Base-by-base conservation (phyloP, 148 eudicot species). In the Chenopodium suecicum region DNA sequence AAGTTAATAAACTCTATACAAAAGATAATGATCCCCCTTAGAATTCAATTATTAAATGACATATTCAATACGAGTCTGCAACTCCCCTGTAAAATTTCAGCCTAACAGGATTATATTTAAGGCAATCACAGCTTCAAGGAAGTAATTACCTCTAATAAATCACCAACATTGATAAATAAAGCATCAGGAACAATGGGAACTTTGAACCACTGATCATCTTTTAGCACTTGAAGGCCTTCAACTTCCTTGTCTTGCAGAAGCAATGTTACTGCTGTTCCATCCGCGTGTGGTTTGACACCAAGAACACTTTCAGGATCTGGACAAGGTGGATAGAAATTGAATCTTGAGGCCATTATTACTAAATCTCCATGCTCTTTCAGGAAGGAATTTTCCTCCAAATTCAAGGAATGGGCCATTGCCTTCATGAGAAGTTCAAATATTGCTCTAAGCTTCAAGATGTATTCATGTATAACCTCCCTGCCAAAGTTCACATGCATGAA, bases 171-270 rank as follows among this genome's bases (percentile, higher is more conserved):
- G 74, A 91, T 73, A 17, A 88, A 78, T 7, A 91, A 80, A n/a
- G 90, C 87, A 78, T 86, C 79, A 29, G 84, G 86, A 29, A 80
- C 65, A 34, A 85, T 41, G 2, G 89, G 85, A 63, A 86, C 89
- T 74, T 68, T 77, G 79, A 54, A 90, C 90, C 92, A 90, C 14
- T 84, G 78, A 66, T 78, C 85, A 80, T 88, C 90, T 65, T 71
- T 88, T 11, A 81, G 81, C 22, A 81, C 83, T 46, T 90, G 92
- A 79, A 88, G 92, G 44, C 89, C 89, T 85, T 83, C 86, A 0
- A 90, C 90, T 63, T 86, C 75, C 74, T 85, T 83, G 72, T 90
- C 92, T 56, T 86, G 90, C 16, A 90, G 58, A 23, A 90, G 85
- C 60, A 81, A 14, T 9, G 92, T 90, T 19, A 85, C 41, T 2